Percentiles rank a stretch among this genome's conserved stretches.
These are phyloP conservation scores for Phtheirospermum japonicum DNA, from an alignment of 257 asterid species.

Conservation along the genomic window DNA sequence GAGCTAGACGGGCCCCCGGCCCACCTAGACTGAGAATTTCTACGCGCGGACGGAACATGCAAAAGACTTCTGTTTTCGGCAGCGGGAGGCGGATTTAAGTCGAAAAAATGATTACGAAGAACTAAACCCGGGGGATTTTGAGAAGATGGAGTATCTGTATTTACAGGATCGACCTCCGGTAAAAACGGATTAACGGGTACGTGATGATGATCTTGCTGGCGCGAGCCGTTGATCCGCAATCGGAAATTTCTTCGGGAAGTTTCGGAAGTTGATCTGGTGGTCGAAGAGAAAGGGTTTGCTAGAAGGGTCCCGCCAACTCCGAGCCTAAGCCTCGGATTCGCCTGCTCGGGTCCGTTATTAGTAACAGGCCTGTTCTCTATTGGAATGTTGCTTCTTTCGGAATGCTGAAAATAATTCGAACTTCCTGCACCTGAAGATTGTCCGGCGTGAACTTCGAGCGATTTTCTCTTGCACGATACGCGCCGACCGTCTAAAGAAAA, in stretches of 20 bases:
- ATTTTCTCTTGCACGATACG: conserved; percentile 71
- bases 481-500: conserved; percentile 52
- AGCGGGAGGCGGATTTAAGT: conserved; percentile 39
- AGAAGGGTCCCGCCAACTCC: conserved; percentile 32
- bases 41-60: conserved; percentile 30
- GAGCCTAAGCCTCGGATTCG: conserved; percentile 60
- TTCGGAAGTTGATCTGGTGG: conserved; percentile 41
- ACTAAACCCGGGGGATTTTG: conserved; percentile 38
- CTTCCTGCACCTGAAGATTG: conserved; percentile 73
- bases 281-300: conserved; percentile 37
- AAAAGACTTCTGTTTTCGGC: conserved; percentile 36
- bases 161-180: conserved; percentile 35
- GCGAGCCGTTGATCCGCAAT: conserved; percentile 55
- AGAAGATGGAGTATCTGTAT: conserved; percentile 37
- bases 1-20: conserved; percentile 47
- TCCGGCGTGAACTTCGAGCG: conserved; percentile 54
- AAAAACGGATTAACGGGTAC: conserved; percentile 35
- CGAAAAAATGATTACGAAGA: conserved; percentile 39
- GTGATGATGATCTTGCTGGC: conserved; percentile 43
- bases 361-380: conserved; percentile 42
- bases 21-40: conserved; percentile 56
- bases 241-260: conserved; percentile 59
- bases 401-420: conserved; percentile 39
- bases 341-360: conserved; percentile 3
- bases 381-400: conserved; percentile 44